Conservation (phyloP, 352 stramenopile species). For the Globisporangium perplexum region DNA sequence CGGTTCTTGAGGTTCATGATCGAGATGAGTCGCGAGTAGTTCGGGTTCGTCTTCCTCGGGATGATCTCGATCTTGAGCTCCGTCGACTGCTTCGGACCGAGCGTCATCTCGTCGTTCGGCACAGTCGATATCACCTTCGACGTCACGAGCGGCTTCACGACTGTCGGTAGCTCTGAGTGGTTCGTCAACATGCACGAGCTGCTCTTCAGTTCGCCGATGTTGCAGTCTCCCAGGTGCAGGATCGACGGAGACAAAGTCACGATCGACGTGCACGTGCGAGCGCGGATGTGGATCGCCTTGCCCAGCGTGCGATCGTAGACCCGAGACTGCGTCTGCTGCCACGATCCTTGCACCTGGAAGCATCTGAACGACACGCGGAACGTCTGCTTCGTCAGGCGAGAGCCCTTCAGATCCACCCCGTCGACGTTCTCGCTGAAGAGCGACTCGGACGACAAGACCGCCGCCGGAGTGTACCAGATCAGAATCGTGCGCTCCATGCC, state of each 20-base stretch:
- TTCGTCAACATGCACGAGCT: slow-evolving; percentile 87
- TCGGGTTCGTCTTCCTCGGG: slow-evolving; percentile 84
- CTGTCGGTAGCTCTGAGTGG: slow-evolving; percentile 82
- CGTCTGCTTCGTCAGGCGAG: slow-evolving; percentile 78
- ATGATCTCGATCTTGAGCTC: slow-evolving; percentile 90
- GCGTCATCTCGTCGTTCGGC: slow-evolving; percentile 82
- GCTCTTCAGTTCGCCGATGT: slow-evolving; percentile 86
- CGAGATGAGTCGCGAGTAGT: slow-evolving; percentile 85
- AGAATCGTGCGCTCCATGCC: slow-evolving; percentile 86
- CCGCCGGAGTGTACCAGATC: slow-evolving; percentile 76
- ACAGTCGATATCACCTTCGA: slow-evolving; percentile 88
- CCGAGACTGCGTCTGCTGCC: slow-evolving; percentile 80
- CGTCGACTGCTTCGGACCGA: slow-evolving; percentile 82
- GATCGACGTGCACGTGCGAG: slow-evolving; percentile 82
- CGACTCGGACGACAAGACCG: slow-evolving; percentile 33
- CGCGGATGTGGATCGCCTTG: slow-evolving; percentile 82
- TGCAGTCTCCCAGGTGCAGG: slow-evolving; percentile 84
- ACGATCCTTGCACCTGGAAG: slow-evolving; percentile 80
- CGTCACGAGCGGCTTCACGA: slow-evolving; percentile 82
- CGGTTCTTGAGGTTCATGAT: slow-evolving; percentile 88
- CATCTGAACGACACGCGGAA: slow-evolving; percentile 87
- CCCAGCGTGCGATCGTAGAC: slow-evolving; percentile 83
- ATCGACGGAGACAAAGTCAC: slow-evolving; percentile 83
- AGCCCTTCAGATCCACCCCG: slow-evolving; percentile 70
- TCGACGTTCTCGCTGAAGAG: slow-evolving; percentile 41